Percentiles rank a stretch among this genome's conserved stretches.
Evolutionary conservation across 257 asterid species (phyloP).

Genomic region (Craterostigma plantagineum): DNA sequence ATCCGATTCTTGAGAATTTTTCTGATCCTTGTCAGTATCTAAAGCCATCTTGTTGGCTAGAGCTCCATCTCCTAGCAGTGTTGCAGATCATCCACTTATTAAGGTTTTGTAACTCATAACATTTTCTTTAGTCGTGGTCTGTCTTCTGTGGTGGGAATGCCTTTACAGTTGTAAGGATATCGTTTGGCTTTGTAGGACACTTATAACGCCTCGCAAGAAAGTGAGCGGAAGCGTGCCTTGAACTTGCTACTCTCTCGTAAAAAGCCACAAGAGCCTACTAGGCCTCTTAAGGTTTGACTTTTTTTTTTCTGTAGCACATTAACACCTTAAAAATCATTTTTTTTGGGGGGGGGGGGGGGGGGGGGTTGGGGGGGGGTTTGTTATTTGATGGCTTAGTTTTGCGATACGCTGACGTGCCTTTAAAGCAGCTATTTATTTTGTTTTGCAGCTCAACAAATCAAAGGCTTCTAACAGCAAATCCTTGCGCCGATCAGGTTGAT

Average conservation of each 20-base stretch:
- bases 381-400: too few species aligned
- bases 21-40: slow-evolving; percentile 27
- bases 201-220: slow-evolving; percentile 62
- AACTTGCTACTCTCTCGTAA: slow-evolving; percentile 83
- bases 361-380: too few species aligned
- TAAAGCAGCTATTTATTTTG: too few species aligned
- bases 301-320: too few species aligned
- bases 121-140: too few species aligned
- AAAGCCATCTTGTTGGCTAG: slow-evolving; percentile 58
- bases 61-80: slow-evolving; percentile 54
- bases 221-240: slow-evolving; percentile 78
- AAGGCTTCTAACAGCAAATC: too few species aligned
- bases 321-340: too few species aligned
- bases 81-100: slow-evolving; percentile 51
- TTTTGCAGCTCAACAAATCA: too few species aligned
- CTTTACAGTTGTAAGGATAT: neutral
- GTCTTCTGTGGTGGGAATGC: too few species aligned
- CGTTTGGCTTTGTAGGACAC: slow-evolving; percentile 26
- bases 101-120: slow-evolving; percentile 30
- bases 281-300: slow-evolving; percentile 77
- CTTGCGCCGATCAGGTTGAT: too few species aligned
- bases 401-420: too few species aligned
- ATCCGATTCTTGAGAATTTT: neutral
- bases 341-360: too few species aligned
- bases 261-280: slow-evolving; percentile 84